Base-by-base conservation (phyloP, 192 early-diverging fungal genomes). In the Coemansia sp. region DNA sequence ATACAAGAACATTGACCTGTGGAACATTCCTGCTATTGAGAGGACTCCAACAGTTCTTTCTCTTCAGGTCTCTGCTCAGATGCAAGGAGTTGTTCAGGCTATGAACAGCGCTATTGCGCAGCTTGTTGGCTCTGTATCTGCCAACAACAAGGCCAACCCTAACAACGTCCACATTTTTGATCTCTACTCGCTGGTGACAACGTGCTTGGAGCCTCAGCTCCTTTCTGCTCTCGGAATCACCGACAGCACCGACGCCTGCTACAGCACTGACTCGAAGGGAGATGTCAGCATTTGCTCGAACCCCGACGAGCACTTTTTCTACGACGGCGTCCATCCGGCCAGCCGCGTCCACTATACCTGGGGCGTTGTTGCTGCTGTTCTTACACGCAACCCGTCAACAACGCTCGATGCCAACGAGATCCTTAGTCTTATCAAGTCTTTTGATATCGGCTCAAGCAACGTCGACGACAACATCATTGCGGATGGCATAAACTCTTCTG, bases 271-370 rank as follows among this genome's bases (percentile, higher is more conserved):
- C 7, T 9, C 61, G n/a, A 42, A 42, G 11, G 79, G 67, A 3
- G 57, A 63, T 16, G 45, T 44, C 38, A 63, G n/a, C 48, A 47
- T 77, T 0, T 83, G 81, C 67, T 18, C 48, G 15, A 74, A 83
- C 64, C 81, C 81, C 38, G 75, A 78, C 68, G 45, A 74, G 58
- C 60, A 83, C 57, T 67, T 75, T 23, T 83, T 83, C 67, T 75
- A 74, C 38, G 81, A 83, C 49, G 41, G 47, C 41, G 50, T 78
- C 15, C 81, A 83, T 32, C 81, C 81, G 0, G 71, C 81, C 16
- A 67, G 76, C 56, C 81, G 81, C 18, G 68, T 83, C 69, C 81
- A 83, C 59, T 83, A 83, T 40, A 58, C 77, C 18, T 77, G 76
- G 75, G 81, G 81, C 8, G 21, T 64, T 44, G 69, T 50, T 49